Conservation (phyloP, 1,284 basidiomycete species). For the Mixia osmundae region DNA sequence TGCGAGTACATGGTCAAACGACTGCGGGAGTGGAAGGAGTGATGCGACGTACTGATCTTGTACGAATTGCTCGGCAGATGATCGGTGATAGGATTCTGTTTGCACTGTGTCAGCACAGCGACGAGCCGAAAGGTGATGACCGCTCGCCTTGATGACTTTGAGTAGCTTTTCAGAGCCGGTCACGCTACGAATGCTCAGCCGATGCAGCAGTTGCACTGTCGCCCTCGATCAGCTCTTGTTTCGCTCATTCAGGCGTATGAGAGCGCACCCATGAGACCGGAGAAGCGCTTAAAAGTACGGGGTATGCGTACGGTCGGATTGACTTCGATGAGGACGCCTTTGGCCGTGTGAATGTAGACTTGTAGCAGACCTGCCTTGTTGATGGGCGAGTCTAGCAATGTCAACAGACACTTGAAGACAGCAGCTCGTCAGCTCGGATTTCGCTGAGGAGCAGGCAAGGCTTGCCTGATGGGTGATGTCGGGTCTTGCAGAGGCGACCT, state of each 20-base stretch:
- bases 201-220: constrained; percentile 86
- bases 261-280: constrained; percentile 78
- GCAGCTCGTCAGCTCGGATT: background rate
- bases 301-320: constrained; percentile 95
- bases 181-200: constrained; percentile 79
- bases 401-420: constrained; percentile 56
- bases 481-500: constrained; percentile 91
- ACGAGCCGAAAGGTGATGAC: background rate
- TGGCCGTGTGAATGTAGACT: constrained; percentile 95
- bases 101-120: background rate
- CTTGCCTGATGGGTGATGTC: constrained; percentile 95
- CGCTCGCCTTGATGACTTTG: constrained; percentile 69
- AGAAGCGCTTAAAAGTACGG: constrained; percentile 94
- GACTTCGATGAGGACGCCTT: constrained; percentile 91
- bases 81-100: constrained; percentile 76
- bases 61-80: constrained; percentile 87
- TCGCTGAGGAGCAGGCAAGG: constrained; percentile 1
- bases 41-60: constrained; percentile 74
- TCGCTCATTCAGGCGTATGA: background rate
- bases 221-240: background rate
- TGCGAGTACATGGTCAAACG: constrained; percentile 19
- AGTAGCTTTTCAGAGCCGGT: constrained; percentile 91
- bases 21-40: background rate
- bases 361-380: constrained; percentile 94
- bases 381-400: constrained; percentile 84